A percentile compares a stretch with the other conserved stretches of the same genome.
These are phyloP conservation scores for Backusella sp. DNA, from an alignment of 192 early-diverging fungal species.

Conservation along the genomic window DNA sequence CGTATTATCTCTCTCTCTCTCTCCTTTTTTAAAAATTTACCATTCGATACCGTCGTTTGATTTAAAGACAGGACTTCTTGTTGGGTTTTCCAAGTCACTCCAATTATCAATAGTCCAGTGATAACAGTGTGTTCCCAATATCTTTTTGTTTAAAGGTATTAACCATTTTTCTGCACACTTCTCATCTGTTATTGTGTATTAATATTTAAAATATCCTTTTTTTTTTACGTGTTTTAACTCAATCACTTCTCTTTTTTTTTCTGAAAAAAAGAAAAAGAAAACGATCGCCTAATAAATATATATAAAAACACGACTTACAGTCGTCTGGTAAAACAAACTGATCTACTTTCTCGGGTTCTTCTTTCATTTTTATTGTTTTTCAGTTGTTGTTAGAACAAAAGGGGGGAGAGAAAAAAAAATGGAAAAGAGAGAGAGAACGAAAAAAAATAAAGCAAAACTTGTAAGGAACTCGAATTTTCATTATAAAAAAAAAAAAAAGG, in stretches of 20 bases:
- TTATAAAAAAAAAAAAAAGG: not conserved
- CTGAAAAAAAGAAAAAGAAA: not conserved
- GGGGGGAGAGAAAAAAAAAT: no score
- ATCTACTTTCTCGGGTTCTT: not conserved
- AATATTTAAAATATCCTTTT: not conserved
- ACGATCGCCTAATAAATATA: not conserved
- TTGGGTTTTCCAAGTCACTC: not conserved
- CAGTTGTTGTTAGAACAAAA: not conserved
- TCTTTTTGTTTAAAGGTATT: not conserved
- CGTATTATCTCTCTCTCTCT: not conserved
- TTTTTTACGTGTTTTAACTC: not conserved
- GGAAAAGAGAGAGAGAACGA: not conserved
- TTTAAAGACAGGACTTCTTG: not conserved
- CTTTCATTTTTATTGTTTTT: not conserved
- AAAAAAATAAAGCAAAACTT: not conserved
- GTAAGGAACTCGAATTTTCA: not conserved
- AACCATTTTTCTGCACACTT: not conserved
- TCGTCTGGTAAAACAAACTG: slow-evolving; percentile 3
- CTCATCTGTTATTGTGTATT: not conserved
- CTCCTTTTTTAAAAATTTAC: not conserved
- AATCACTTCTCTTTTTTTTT: not conserved
- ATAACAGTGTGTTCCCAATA: not conserved
- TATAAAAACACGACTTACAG: not conserved
- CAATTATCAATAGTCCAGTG: not conserved
- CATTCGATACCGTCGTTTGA: not conserved